phyloP scores from a whole-genome alignment of 352 stramenopile genomes.

The Phytophthora kernoviae region DNA sequence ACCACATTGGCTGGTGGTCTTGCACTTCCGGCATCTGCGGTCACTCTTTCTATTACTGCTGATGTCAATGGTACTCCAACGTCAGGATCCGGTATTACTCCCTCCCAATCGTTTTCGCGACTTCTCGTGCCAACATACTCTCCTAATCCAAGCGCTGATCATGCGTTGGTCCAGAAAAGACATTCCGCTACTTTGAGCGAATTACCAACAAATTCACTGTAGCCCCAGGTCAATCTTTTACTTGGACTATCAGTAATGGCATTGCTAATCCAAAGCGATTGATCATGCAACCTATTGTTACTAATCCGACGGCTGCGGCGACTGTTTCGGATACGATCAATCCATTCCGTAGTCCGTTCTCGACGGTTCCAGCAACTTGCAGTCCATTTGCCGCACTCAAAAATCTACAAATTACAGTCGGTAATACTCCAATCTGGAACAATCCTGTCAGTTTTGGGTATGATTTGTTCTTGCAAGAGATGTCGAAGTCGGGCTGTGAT shows the following conservation, averaged over 20 bases:
- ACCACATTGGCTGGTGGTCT: too few species aligned
- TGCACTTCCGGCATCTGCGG: too few species aligned
- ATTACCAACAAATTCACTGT: constrained; percentile 4
- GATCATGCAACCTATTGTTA: too few species aligned
- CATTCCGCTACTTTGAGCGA: background rate
- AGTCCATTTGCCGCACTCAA: constrained; percentile 2
- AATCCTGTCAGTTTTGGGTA: constrained; percentile 36
- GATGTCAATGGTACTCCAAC: background rate
- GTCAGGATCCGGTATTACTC: background rate
- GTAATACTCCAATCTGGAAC: too few species aligned
- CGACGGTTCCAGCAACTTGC: background rate
- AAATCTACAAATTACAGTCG: too few species aligned
- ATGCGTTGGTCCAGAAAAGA: constrained; percentile 13
- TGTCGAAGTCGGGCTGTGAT: constrained; percentile 26
- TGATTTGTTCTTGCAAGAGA: constrained; percentile 35
- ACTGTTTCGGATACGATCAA: too few species aligned
- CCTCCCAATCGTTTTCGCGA: background rate
- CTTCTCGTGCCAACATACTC: constrained; percentile 14
- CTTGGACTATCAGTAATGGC: background rate
- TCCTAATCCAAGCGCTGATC: constrained; percentile 17
- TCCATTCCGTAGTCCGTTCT: background rate
- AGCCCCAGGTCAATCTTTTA: background rate
- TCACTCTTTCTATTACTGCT: too few species aligned
- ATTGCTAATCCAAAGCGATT: too few species aligned
- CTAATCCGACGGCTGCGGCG: too few species aligned